Conservation (phyloP, 2,329 filamentous ascomycete genomes). For the Ophiostoma perfectum region DNA sequence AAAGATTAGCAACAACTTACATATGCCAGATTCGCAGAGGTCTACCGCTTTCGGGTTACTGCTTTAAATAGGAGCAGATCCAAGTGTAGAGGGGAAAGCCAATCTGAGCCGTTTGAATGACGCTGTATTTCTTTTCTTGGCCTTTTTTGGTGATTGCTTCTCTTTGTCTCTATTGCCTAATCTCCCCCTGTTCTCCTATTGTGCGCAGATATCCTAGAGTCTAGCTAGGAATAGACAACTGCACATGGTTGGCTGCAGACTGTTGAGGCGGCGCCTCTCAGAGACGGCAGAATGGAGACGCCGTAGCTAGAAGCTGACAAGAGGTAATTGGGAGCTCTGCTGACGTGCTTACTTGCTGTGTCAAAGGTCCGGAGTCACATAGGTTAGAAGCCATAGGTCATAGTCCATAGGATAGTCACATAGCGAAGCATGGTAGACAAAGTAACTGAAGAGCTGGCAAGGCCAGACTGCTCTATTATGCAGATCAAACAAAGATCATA, state of each 20-base stretch:
- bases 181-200: not conserved
- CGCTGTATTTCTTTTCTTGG: no score
- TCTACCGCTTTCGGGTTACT: no score
- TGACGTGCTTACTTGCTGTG: slow-evolving; percentile 4
- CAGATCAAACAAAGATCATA: no score
- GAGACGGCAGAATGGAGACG: not conserved
- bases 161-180: not conserved
- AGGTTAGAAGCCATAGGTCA: no score
- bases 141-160: not conserved
- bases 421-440: no score
- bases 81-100: not conserved
- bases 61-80: not conserved
- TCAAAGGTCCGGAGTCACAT: no score
- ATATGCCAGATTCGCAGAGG: no score
- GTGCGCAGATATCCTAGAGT: not conserved
- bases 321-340: not conserved
- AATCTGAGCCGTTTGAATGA: no score
- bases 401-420: no score
- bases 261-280: not conserved
- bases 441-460: not conserved
- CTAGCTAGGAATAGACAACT: not conserved
- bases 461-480: slow-evolving; percentile 8
- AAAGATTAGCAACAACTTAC: no score
- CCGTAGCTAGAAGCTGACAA: not conserved
- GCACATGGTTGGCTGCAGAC: not conserved